Base-by-base conservation (phyloP, 2,329 filamentous ascomycete genomes). In the Ascochyta fabae region DNA sequence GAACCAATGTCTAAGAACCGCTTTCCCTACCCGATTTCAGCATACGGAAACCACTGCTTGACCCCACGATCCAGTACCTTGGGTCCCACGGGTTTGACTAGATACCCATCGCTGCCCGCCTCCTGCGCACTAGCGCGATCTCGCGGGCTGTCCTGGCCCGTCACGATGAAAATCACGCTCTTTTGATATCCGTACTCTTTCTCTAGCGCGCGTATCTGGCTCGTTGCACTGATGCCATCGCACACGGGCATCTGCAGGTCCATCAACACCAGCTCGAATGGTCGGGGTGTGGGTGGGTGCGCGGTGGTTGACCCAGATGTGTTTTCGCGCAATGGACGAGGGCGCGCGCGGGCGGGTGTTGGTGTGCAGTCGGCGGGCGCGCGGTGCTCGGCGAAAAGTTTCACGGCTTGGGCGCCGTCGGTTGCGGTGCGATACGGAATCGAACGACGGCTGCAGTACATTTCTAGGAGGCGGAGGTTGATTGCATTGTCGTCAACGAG, bases 401-500 rank as follows among this genome's bases (percentile, higher is more conserved):
- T 62, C 1, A 81, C 74, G 1, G 79, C 79, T 62, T 80, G 66
- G 2, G 61, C 51, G 4, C 79, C 79, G 41, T 81, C 74, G 1
- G 63, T 64, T 1, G 79, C 78, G 3, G 71, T 75, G 4, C 65
- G 49, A 33, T 77, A 79, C 0, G 73, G 70, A 3, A 71, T 59
- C 1, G 66, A 64, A 24, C 79, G 72, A 46, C 77, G 80, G 19
- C 69, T 72, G 65, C 78, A 81, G 61, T 81, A 81, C 77, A 81
- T 80, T 27, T 77, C 68, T 24, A 81, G 56, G 35, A 81, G 77
- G 16, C 78, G 76, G 0, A 81, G 69, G 22, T 81, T 81, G 46
- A 81, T 70, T 0, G 66, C 49, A 38, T 81, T 81, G 53, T 81
- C 79, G 46, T 81, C 79, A 0, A 81, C 79, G 3, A 81, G 64